Base-by-base conservation (phyloP, 129 eudicot species). In the Helichrysum umbraculigerum region DNA sequence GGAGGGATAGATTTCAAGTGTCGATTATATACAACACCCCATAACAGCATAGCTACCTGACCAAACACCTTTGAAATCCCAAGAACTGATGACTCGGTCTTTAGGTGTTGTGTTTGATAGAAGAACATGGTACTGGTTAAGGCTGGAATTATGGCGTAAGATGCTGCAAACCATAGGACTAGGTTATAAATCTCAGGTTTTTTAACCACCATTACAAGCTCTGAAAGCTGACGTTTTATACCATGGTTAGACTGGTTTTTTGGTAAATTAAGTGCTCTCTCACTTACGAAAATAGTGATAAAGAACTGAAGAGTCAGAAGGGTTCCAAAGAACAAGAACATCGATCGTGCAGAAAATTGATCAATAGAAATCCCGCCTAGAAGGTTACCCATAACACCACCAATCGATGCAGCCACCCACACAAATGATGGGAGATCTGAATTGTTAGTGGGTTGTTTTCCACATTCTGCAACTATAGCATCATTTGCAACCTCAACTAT, bases 401-500 rank as follows among this genome's bases (percentile, higher is more conserved):
- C 97, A 0, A 89, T 21, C 4, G 99, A 81, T 28, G 85, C 50
- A 39, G 92, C 97, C 81, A 87, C 91, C 99, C 97, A 95, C n/a
- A 86, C 94, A 69, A 87, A 95, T 17, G 99, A 91, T 59, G 86
- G 96, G 17, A 95, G 91, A 72, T 93, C 92, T 0, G 87, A 41
- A 47, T 68, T 78, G 41, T 77, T 82, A 56, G 80, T 30, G 19
- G 80, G 69, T 32, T 81, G 82, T 71, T 87, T 87, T 2, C 83
- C 85, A 17, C 87, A 83, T 83, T 95, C 97, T 12, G 99, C 96
- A 39, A 95, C 97, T 7, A 95, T 84, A 29, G 97, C 99, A 72
- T 95, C 99, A 69, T 91, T 95, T 12, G 97, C 99, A 63, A 95
- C 99, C 85, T 95, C 99, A 21, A 79, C 92, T 68, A 95, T 32